Evolutionary conservation across 2,329 filamentous ascomycete genomes (phyloP), one percentile per base, ranked within the genome.

Genomic region (Arthrinium puccinioides): DNA sequence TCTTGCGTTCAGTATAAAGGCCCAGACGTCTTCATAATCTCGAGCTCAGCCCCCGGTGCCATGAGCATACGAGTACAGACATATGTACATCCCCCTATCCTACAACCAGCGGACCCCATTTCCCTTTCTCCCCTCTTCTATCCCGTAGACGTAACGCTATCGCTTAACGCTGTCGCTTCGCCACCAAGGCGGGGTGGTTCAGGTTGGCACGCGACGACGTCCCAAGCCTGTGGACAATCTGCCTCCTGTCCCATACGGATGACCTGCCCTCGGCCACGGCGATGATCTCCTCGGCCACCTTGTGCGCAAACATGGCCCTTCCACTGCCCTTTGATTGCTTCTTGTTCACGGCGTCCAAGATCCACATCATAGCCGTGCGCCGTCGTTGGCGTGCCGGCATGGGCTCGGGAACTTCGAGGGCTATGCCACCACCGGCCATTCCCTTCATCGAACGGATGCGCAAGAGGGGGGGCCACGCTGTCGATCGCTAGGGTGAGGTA

Each of bases 401-500:
- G 2, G 92, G 90, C 16, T 82, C 70, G 0, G 92, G 92, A 24
- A 96, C 74, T 39, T 90, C 87, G 41, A 96, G 74, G 10, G 87
- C 76, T 24, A 78, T 74, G 61, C 92, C 92, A 67, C 92, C 92
- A 63, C 90, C 90, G 1, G 84, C 86, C 24, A 84, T 76, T 48
- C 87, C 88, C 53, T 79, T 79, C 51, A 87, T 75, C 43, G 75
- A 74, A 38, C 80, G 77, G 54, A 98, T 81, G 48, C 84, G 82
- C 54, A 98, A 69, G 13, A 98, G 74, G 9, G 92, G n/a, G 92
- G 2, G 89, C 87, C 18, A 98, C 83, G 9, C 87, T 94, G 70
- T 98, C 92, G 53, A 98, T 81, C 21, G 89, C 88, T 21, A 94
- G 73, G 10, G 84, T 87, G 32, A 98, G 80, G 66, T 97, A 98